Base-by-base conservation (phyloP, 495 filamentous ascomycete genomes). In the Penicillium antarcticum region DNA sequence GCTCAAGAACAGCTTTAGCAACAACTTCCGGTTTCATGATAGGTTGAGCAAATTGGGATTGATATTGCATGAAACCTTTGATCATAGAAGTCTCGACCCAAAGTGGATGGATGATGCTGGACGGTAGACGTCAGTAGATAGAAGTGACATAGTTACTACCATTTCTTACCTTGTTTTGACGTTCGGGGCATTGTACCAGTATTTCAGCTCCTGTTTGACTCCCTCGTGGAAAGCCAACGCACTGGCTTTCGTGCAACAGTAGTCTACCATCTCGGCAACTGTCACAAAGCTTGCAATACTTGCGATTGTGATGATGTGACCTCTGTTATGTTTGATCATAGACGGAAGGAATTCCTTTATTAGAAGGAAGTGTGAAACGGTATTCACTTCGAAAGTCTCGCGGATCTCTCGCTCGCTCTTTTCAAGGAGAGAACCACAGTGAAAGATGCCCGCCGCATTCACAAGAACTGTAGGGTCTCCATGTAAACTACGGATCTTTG, bases 71-170 rank as follows among this genome's bases (percentile, higher is more conserved):
- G 71, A 57, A 19, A 76, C 87, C 53, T 68, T 76, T 39, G 76
- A 82, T 62, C 77, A 83, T 10, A 75, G 78, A 57, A 71, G 84
- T 48, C 73, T 80, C 29, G 41, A 87, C 79, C 18, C 82, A 58
- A 3, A 86, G 72, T 1, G 63, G 63, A 33, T 64, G 60, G 35
- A 66, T 17, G 42, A 61, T 57, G 40, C 61, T 66, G 32, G 31
- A 2, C 11, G 18, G 13, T 14, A 13, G 5, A 23, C 21, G 21
- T 34, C 19, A 42, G 37, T 18, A 50, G 10, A 13, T 38, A n/a
- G n/a, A n/a, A n/a, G n/a, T n/a, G n/a, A n/a, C n/a, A n/a, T n/a
- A n/a, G n/a, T n/a, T n/a, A n/a, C n/a, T n/a, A n/a, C n/a, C 9
- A 17, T 17, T 29, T 36, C 48, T 44, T 8, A 66, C 61, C 57